Evolutionary conservation across 305 asterid genomes (phyloP).

Genomic region (Solanum chacoense): DNA sequence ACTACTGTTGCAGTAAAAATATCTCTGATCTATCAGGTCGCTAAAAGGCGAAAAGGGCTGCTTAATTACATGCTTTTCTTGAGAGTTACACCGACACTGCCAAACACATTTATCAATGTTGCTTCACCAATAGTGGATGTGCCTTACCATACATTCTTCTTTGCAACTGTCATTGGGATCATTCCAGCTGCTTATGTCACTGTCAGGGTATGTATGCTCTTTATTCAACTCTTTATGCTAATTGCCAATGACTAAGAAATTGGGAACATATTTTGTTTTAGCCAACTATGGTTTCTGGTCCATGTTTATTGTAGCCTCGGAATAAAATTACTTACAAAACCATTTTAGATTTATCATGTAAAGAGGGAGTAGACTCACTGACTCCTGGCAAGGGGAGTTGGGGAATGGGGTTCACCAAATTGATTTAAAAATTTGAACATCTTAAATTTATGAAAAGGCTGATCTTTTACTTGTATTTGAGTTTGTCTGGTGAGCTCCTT

Average conservation of each 20-base stretch:
- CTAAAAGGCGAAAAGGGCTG: conserved; percentile 57
- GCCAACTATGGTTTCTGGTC: not conserved
- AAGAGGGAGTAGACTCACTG: not conserved
- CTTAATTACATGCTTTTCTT: conserved; percentile 91
- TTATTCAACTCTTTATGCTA: not conserved
- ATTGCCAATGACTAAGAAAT: not conserved
- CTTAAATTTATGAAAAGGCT: not conserved
- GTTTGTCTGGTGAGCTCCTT: not conserved
- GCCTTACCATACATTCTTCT: conserved; percentile 76
- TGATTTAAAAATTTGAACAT: not conserved
- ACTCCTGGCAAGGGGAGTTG: not conserved
- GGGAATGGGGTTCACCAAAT: not conserved
- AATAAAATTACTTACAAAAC: not conserved
- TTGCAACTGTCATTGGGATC: conserved; percentile 79
- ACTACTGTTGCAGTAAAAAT: conserved; percentile 4
- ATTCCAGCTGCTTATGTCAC: conserved; percentile 91
- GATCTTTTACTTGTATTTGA: not conserved
- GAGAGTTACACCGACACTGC: conserved; percentile 93
- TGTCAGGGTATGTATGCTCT: conserved; percentile 53
- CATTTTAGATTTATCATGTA: not conserved
- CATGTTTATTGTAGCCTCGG: not conserved
- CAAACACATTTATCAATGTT: conserved; percentile 85
- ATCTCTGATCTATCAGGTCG: conserved; percentile 36
- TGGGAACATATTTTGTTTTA: not conserved
- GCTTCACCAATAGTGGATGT: conserved; percentile 95